These are phyloP conservation scores for Corynespora cassiicola DNA, from an alignment of 2,329 filamentous ascomycete genomes.

Conservation along the genomic window DNA sequence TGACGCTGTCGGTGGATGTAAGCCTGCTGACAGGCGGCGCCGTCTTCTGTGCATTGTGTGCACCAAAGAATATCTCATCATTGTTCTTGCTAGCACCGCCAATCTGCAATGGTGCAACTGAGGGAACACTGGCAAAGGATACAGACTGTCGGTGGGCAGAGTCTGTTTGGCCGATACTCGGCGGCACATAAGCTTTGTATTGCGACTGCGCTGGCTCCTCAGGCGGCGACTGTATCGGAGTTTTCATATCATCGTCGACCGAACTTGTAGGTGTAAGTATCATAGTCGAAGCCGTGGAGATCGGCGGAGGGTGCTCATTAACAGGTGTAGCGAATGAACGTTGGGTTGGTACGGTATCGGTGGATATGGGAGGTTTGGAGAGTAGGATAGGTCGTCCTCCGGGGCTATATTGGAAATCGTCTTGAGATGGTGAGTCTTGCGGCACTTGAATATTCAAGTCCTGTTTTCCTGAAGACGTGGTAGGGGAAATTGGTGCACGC, in stretches of 20 bases:
- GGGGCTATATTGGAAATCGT: conserved; percentile 55
- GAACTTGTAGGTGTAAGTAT: conserved; percentile 45
- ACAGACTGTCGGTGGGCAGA: conserved; percentile 31
- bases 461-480: conserved; percentile 12
- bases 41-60: conserved; percentile 12
- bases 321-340: conserved; percentile 21
- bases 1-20: conserved; percentile 20
- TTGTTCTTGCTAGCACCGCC: conserved; percentile 21
- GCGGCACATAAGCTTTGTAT: conserved; percentile 44
- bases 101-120: conserved; percentile 11
- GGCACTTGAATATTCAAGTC: conserved; percentile 28
- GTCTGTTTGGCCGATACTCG: conserved; percentile 15
- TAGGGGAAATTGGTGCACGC: conserved; percentile 5
- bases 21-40: conserved; percentile 20
- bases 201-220: conserved; percentile 28
- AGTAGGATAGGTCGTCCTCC: conserved; percentile 58
- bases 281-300: conserved; percentile 33
- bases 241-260: conserved; percentile 33
- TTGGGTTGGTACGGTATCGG: conserved; percentile 14
- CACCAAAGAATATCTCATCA: conserved; percentile 46
- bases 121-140: conserved; percentile 20
- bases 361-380: conserved; percentile 21
- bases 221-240: conserved; percentile 36
- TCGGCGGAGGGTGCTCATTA: no score
- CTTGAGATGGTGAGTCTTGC: conserved; percentile 13